Base-by-base conservation (phyloP, 352 stramenopile species). In the Thraustochytrium striatum region DNA sequence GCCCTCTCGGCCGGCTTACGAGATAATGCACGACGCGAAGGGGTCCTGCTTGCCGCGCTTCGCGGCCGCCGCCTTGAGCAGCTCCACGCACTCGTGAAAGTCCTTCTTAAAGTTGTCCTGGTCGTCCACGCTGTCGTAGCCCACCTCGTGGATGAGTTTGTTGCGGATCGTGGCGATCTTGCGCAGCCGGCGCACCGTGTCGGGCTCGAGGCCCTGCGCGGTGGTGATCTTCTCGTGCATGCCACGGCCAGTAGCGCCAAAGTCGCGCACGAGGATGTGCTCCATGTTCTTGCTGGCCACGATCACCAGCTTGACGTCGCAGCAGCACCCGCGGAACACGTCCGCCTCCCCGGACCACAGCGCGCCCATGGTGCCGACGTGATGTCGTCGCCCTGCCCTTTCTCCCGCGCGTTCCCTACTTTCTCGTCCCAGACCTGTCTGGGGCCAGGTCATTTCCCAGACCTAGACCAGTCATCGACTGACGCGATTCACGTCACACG, bases 141-240 rank as follows among this genome's bases (percentile, higher is more conserved):
- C 85, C 53, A 86, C 85, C 72, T 94, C 84, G 83, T 93, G 89
- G 69, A 92, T 91, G 43, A 94, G 86, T 62, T 83, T 75, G 82
- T 94, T 94, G 70, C 89, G 87, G 52, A 92, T 84, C 38, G 88
- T 94, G 33, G 89, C 89, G 68, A 94, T 82, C 78, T 88, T 92
- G 52, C 89, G 88, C 73, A 94, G 87, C n/a, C 86, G 84, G 50
- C 85, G 86, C 28, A 91, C 83, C 0, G 88, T 91, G 7, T 85
- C 57, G 3, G 83, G 59, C 52, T 88, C 85, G 39, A 94, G 80
- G 36, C 84, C 16, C 53, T 89, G 78, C 2, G 88, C 83, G 2
- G 84, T 86, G 32, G 87, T 88, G 38, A 91, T 86, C 53, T 85
- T 89, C 73, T 93, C 89, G 82, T 93, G 89, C 44, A 93, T 82